Evolutionary conservation across 129 eudicot genomes (phyloP).

Genomic region (Erigeron canadensis): DNA sequence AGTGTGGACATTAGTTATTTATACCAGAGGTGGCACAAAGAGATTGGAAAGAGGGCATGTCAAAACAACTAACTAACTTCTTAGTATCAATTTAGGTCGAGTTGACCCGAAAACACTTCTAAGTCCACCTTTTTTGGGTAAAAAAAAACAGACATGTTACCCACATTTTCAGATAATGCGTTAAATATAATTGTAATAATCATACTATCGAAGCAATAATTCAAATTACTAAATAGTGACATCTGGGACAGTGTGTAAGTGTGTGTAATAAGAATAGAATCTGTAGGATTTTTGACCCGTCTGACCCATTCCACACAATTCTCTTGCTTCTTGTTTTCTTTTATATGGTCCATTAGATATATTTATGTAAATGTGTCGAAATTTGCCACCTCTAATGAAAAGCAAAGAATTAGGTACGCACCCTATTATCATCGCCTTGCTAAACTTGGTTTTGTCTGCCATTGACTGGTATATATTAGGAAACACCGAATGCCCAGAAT

Average conservation of each 20-base stretch:
- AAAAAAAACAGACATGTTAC: too few relatives aligned
- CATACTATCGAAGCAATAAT: background rate
- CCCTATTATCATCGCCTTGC: constrained; percentile 60
- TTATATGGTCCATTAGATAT: background rate
- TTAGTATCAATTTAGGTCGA: too few relatives aligned
- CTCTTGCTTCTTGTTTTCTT: background rate
- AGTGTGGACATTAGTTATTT: background rate
- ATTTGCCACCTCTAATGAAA: constrained; percentile 1
- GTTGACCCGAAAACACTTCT: background rate
- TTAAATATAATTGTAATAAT: background rate
- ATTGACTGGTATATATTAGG: constrained; percentile 95
- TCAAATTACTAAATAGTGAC: background rate
- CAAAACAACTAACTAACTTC: too few relatives aligned
- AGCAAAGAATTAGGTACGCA: constrained; percentile 15
- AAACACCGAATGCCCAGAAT: constrained; percentile 86
- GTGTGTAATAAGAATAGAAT: background rate
- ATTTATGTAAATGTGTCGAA: background rate
- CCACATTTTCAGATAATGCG: too few relatives aligned
- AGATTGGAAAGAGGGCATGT: background rate
- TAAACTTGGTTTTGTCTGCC: constrained; percentile 85
- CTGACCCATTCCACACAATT: constrained; percentile 6
- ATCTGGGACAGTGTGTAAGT: background rate
- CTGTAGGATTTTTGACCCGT: too few relatives aligned
- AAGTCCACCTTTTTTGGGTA: background rate
- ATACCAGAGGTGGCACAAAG: background rate